Evolutionary conservation across 306 rosid species (phyloP), one percentile per base, ranked within the genome.

Genomic region (Lathyrus sativus): DNA sequence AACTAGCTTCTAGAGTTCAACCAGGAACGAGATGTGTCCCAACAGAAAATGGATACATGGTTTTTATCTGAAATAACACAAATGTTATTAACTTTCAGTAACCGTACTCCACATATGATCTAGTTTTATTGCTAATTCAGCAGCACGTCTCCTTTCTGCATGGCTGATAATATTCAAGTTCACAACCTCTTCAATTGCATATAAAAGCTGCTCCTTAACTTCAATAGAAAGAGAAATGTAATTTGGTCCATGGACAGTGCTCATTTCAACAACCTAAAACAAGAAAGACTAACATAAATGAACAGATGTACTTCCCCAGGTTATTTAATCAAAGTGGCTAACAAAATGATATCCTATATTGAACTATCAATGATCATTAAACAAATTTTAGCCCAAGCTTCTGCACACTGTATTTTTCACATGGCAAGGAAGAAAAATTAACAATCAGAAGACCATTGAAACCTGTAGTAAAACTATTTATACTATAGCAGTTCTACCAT

Each of bases 221-320:
- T 89, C 89, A 38, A 74, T 74, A 0, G 96, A 82, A 31, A 84
- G 71, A 53, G 79, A 82, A 66, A 89, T 71, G 76, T 77, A 85
- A 66, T 79, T 84, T 31, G 85, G 80, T 70, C 96, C 97, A 71
- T 84, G 89, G 74, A 56, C 71, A 19, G 78, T 72, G 80, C 89
- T 87, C 84, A 89, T 58, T 46, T 91, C 96, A 74, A 83, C 89
- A 65, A 89, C 80, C 96, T 91, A 78, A 51, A 70, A 75, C 7
- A 43, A 78, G 55, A 31, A 53, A 37, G 8, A 62, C 35, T 10
- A 53, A 29, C 49, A 19, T 26, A 38, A 74, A 61, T 28, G 4
- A 53, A 22, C 59, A 4, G 59, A 53, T 22, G 22, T 53, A 53
- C 15, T 53, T 53, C 35, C 54, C 9, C 35, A 53, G 8, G 43